Percentiles rank a stretch among this genome's conserved stretches.
Conservation (phyloP, 257 asterid genomes). For the Solanum gandarillasii region DNA sequence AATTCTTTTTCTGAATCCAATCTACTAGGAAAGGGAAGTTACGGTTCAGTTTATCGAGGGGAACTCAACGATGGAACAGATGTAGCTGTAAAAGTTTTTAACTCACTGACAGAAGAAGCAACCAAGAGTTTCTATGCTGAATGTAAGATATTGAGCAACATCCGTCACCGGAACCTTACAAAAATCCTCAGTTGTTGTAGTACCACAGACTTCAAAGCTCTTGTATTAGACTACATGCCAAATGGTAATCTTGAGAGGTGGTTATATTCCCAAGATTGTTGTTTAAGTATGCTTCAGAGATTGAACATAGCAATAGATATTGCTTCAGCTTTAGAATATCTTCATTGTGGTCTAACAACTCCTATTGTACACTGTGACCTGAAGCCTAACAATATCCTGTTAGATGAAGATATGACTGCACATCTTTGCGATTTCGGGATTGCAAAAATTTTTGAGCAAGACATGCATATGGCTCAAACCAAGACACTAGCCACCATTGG, state of each 20-base stretch:
- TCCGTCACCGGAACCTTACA: not conserved
- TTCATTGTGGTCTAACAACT: not conserved
- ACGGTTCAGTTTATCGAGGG: not conserved
- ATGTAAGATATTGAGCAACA: not conserved
- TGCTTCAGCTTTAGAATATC: not conserved
- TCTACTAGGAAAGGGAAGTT: not conserved
- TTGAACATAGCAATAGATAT: not conserved
- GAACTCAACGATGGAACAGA: not conserved
- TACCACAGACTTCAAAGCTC: not conserved
- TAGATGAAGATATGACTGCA: not conserved
- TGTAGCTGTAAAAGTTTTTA: not conserved
- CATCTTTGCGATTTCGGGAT: not conserved
- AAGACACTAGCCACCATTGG: not conserved
- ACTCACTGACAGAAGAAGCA: not conserved
- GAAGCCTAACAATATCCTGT: not conserved
- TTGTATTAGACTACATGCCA: not conserved
- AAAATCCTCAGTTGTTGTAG: not conserved
- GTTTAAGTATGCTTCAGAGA: not conserved
- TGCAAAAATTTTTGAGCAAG: not conserved
- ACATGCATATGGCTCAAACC: not conserved
- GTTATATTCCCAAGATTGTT: not conserved
- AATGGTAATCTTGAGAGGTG: not conserved
- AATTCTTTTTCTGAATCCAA: not conserved
- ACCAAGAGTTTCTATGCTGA: not conserved
- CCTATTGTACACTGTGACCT: not conserved